Evolutionary conservation across 192 early-diverging fungal species (phyloP), one percentile per base, ranked within the genome.

Genomic region (Coemansia umbellata): DNA sequence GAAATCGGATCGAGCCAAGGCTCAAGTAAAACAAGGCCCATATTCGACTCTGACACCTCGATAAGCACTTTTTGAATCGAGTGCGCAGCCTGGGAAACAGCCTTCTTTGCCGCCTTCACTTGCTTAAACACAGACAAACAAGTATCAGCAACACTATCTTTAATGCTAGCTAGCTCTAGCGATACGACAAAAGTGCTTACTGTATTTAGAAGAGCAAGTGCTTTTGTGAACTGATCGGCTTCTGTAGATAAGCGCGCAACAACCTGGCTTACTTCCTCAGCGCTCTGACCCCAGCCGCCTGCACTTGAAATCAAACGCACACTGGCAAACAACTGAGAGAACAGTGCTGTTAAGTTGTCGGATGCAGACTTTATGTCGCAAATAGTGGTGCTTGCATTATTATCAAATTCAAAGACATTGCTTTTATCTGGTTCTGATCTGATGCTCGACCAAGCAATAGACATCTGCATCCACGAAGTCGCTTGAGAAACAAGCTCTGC

Each of bases 381-480:
- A n/a, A n/a, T n/a, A n/a, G n/a, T n/a, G n/a, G n/a, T n/a, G n/a
- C n/a, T n/a, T n/a, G n/a, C n/a, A n/a, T n/a, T n/a, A n/a, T n/a
- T n/a, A n/a, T n/a, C n/a, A n/a, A n/a, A n/a, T n/a, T n/a, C n/a
- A n/a, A n/a, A n/a, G n/a, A n/a, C n/a, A n/a, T n/a, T n/a, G n/a
- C n/a, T n/a, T n/a, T n/a, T n/a, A n/a, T n/a, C n/a, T n/a, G n/a
- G n/a, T n/a, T n/a, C n/a, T n/a, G n/a, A n/a, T n/a, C 37, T 10
- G 40, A 4, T 6, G 15, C 18, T 5, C 8, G 43, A 22, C 69
- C 68, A 71, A 3, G 44, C 51, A 3, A 45, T 26, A 5, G 55
- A 48, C 2, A 55, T 53, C 32, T 57, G 58, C 66, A 69, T 69
- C 66, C 66, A 68, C 30, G 53, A 18, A 4, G 62, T 21, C 0